Percentiles rank a stretch among this genome's conserved stretches.
Conservation (phyloP, 2,329 filamentous ascomycete species). For the Penicillium fuscoglaucum region DNA sequence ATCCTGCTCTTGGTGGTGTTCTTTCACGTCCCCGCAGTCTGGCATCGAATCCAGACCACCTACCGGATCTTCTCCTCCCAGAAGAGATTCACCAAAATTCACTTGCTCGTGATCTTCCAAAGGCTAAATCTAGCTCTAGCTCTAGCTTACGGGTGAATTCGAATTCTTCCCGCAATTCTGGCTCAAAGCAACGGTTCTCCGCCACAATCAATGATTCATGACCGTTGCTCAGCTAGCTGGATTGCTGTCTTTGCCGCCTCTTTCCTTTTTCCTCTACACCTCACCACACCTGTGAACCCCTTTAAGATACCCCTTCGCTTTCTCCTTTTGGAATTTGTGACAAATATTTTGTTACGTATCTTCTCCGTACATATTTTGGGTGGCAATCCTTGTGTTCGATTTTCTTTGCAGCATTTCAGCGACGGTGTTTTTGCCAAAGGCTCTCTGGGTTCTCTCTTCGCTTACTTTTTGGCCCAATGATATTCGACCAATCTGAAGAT, state of each 20-base stretch:
- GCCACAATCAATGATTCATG: neutral
- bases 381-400: neutral
- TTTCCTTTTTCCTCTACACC: neutral
- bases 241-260: neutral
- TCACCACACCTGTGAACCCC: neutral
- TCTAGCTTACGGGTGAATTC: neutral
- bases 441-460: neutral
- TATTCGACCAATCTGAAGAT: neutral
- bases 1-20: slow-evolving; percentile 31
- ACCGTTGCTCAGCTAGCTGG: neutral
- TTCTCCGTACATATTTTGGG: neutral
- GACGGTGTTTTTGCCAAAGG: slow-evolving; percentile 8
- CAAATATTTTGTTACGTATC: neutral
- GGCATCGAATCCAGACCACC: slow-evolving; percentile 23
- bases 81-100: slow-evolving; percentile 16
- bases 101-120: neutral
- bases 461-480: neutral
- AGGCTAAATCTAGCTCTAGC: slow-evolving; percentile 3
- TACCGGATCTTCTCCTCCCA: slow-evolving; percentile 22
- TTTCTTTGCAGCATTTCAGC: slow-evolving; percentile 10
- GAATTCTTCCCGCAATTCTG: neutral
- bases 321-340: neutral
- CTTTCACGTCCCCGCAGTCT: slow-evolving; percentile 34
- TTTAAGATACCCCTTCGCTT: slow-evolving; percentile 8
- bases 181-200: neutral